Percentiles rank a stretch among this genome's conserved stretches.
Conservation (phyloP, 2,329 filamentous ascomycete species). For the Chaetomiaceae sp. region DNA sequence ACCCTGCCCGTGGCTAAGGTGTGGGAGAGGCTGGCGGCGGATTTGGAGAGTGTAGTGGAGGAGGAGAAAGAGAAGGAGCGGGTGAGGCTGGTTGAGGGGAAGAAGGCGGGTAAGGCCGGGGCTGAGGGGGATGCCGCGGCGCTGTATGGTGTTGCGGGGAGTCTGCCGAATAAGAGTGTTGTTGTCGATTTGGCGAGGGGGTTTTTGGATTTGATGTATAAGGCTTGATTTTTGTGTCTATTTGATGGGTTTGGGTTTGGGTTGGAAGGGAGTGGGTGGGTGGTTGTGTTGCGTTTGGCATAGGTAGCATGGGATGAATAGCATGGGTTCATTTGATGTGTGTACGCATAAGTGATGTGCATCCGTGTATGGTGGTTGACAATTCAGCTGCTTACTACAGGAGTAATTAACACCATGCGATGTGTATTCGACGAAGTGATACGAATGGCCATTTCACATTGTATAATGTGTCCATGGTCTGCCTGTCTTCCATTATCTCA, state of each 20-base stretch:
- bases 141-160: constrained; percentile 91
- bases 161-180: constrained; percentile 90
- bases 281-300: background rate
- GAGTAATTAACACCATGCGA: no score
- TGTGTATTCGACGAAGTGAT: no score
- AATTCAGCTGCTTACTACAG: no score
- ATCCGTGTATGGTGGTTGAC: no score
- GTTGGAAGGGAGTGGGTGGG: background rate
- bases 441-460: no score
- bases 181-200: constrained; percentile 86
- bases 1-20: constrained; percentile 80
- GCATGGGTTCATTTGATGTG: background rate
- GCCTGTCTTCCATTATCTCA: no score
- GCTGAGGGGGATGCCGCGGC: constrained; percentile 66
- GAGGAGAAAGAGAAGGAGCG: constrained; percentile 78
- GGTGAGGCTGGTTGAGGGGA: constrained; percentile 65
- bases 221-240: constrained; percentile 17
- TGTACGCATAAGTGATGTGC: no score
- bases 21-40: constrained; percentile 72
- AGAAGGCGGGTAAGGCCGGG: constrained; percentile 58
- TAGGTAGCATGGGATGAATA: background rate
- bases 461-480: no score
- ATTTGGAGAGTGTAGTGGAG: constrained; percentile 63
- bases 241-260: background rate
- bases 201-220: constrained; percentile 55